Base-by-base conservation (phyloP, 805 yeast species). In the Candida tibetensis region DNA sequence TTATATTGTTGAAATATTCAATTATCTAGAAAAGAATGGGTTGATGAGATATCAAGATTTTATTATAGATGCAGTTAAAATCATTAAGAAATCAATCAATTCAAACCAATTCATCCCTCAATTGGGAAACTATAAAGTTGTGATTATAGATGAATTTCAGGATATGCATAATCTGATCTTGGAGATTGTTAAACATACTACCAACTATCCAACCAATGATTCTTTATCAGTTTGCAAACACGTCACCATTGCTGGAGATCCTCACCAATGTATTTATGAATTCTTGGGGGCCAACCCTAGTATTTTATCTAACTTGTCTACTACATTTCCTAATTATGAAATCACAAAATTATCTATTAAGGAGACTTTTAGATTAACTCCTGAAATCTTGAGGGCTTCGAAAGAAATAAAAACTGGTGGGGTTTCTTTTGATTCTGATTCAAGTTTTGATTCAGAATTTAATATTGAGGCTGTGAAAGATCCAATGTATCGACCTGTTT, bases 141-240 rank as follows among this genome's bases (percentile, higher is more conserved):
- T 81, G 0, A 56, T 85, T 1, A 79, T 84, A 9, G 91, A 85
- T 59, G 91, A 85, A 53, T 81, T 79, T 50, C 91, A 85, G 53
- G 91, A 85, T 56, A 67, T 83, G 53, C 76, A 79, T 44, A 72
- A 74, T 0, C 66, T 65, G 7, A 58, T 82, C 15, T 49, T 76
- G 17, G 66, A 67, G 14, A 53, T 83, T 2, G 58, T 81, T 3
- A 46, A 50, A 30, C 51, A 56, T 4, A 52, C 65, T 1, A 58
- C 76, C 2, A 45, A 69, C 0, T 64, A 66, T 42, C 70, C 67
- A 5, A 56, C 62, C 3, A 21, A 30, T 4, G 54, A 41, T 3
- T 27, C 13, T 3, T 12, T 5, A n/a, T 18, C 5, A 47, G 6
- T 4, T 17, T 12, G 49, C 2, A 70, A 75, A 37, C 89, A 84